These are phyloP conservation scores for Suillus lakei DNA, from an alignment of 768 basidiomycete species.

Conservation along the genomic window DNA sequence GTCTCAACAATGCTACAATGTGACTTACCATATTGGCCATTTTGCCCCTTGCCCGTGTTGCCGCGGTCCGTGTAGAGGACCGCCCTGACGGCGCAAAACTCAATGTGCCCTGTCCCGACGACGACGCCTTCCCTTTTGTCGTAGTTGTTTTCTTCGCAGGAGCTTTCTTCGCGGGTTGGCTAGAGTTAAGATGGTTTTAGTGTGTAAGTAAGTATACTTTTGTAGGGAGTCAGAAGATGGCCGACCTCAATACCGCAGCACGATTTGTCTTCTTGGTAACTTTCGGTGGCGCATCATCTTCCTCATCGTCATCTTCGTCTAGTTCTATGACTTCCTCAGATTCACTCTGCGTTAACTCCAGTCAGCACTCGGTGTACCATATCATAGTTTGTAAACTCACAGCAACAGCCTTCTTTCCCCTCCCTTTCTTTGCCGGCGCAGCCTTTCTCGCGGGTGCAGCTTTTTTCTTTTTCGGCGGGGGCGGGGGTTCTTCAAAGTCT, in stretches of 20 bases:
- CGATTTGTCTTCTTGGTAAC: slow-evolving; percentile 62
- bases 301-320: slow-evolving; percentile 58
- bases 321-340: slow-evolving; percentile 59
- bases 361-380: slow-evolving; percentile 9
- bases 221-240: slow-evolving; percentile 25
- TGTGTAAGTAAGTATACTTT: slow-evolving; percentile 22
- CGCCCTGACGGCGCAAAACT: slow-evolving; percentile 66
- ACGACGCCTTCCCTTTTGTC: slow-evolving; percentile 31
- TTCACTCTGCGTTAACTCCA: slow-evolving; percentile 38
- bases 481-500: slow-evolving; percentile 46
- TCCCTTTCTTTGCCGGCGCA: slow-evolving; percentile 47
- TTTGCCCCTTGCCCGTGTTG: slow-evolving; percentile 66
- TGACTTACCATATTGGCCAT: slow-evolving; percentile 51
- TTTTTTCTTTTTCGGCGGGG: slow-evolving; percentile 51
- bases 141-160: slow-evolving; percentile 52
- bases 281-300: slow-evolving; percentile 49
- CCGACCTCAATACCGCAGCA: slow-evolving; percentile 68
- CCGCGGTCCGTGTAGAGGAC: slow-evolving; percentile 65
- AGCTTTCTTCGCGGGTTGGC: slow-evolving; percentile 55
- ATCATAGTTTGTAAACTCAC: slow-evolving; percentile 20
- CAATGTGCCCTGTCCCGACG: slow-evolving; percentile 56
- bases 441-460: slow-evolving; percentile 36
- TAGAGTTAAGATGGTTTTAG: slow-evolving; percentile 17
- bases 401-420: slow-evolving; percentile 56
- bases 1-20: neutral